Evolutionary conservation across 371 early-diverging fungal species (phyloP).

Genomic region (Smittium culicis): DNA sequence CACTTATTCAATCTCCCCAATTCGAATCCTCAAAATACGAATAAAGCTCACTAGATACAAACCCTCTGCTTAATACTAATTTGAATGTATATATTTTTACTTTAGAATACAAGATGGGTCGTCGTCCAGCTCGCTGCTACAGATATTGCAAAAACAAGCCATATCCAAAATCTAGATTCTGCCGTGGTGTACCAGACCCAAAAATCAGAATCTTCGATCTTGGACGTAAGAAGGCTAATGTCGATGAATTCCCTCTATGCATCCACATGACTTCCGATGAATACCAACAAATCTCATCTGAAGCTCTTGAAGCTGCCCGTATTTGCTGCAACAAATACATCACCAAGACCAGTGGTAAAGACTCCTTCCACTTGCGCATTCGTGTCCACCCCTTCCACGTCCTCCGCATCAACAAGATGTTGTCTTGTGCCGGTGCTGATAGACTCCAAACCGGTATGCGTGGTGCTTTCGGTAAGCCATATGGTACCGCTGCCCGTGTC

Average conservation of each 20-base stretch:
- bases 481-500: conserved; percentile 98
- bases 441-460: conserved; percentile 99
- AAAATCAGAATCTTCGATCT: conserved; percentile 99
- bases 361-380: conserved; percentile 99
- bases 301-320: conserved; percentile 99
- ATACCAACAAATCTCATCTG: conserved; percentile 97
- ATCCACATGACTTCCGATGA: conserved; percentile 97
- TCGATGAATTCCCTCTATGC: conserved; percentile 95
- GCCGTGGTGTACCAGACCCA: conserved; percentile 99
- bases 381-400: conserved; percentile 99
- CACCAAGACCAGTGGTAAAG: conserved; percentile 96
- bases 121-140: conserved; percentile 98
- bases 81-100: neutral
- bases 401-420: conserved; percentile 99
- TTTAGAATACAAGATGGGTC: conserved; percentile 97
- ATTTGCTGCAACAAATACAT: conserved; percentile 99
- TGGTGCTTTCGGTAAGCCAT: conserved; percentile 99
- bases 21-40: neutral
- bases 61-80: neutral
- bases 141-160: conserved; percentile 99
- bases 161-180: conserved; percentile 99
- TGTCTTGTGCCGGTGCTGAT: conserved; percentile 99
- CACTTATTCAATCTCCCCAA: too few relatives aligned
- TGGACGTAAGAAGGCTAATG: conserved; percentile 97
- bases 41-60: neutral